Base-by-base conservation (phyloP, 108 stramenopile genomes). In the Conticribra weissflogii region DNA sequence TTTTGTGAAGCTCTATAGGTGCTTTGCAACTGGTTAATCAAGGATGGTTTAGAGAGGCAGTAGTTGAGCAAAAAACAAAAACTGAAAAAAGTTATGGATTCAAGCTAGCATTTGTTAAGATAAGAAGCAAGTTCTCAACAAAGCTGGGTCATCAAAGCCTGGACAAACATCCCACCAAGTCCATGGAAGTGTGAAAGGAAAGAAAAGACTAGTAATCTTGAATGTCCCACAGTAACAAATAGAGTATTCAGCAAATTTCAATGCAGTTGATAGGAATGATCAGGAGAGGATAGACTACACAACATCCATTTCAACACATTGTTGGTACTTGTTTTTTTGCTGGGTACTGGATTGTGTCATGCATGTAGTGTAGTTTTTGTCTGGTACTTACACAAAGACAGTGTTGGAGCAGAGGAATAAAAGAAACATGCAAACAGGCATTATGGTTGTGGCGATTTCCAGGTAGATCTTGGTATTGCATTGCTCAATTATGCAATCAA, bases 21-120 rank as follows among this genome's bases (percentile, higher is more conserved):
- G 61, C 60, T 16, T 1, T 7, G 3, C 27, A 72, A 21, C 3
- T 14, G 27, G 34, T 72, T 17, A 19, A 52, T 1, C 24, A 59
- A 22, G 60, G 71, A 2, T 72, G 61, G 71, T 52, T 34, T 34
- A 18, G 71, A 0, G 71, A 62, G 28, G 71, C 71, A 22, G 45
- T 68, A 24, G 21, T 66, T 7, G 12, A 67, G 8, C 51, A 21
- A 54, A 23, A 55, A 9, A 55, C 47, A 3, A 22, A 31, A 9
- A 62, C 23, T 9, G 60, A 7, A 67, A 45, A 32, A 17, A 15
- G 4, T 67, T 34, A 34, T 67, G 34, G 36, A 68, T 56, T 56
- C 66, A 68, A 57, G 24, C 15, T 28, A 25, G 33, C 4, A 57
- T 27, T 15, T 68, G 66, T 54, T 47, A 45, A 54, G 54, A 68